A percentile compares a stretch with the other conserved stretches of the same genome.
These are phyloP conservation scores for Stephania japonica DNA, from an alignment of 164 flowering plant genomes.

Conservation along the genomic window DNA sequence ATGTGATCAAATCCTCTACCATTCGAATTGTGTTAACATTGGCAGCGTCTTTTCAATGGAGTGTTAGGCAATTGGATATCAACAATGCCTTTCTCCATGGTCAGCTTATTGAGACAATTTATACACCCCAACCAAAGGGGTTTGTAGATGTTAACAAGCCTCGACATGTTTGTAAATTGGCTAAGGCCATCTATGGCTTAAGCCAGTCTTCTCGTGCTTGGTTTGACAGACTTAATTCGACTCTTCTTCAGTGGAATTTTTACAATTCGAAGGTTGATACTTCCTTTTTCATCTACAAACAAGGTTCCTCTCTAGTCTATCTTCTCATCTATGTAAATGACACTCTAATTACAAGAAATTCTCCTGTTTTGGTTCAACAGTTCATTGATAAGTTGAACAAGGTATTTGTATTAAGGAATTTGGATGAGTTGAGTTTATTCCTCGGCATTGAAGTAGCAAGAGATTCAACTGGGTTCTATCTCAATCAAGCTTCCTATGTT, in stretches of 20 bases:
- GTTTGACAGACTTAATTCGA: background rate
- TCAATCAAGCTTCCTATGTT: background rate
- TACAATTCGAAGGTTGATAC: background rate
- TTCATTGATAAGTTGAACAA: background rate
- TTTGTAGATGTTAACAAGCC: background rate
- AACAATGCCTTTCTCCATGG: constrained; percentile 4
- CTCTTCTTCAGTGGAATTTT: background rate
- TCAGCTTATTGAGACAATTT: background rate
- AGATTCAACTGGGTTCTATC: background rate
- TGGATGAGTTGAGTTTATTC: background rate
- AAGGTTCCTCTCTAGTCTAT: background rate
- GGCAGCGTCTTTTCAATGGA: background rate
- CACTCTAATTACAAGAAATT: background rate
- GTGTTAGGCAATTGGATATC: too few relatives aligned
- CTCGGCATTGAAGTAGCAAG: too few relatives aligned
- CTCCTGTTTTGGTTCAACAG: background rate
- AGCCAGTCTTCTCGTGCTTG: background rate
- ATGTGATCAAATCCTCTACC: too few relatives aligned
- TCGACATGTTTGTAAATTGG: background rate
- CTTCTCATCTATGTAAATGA: background rate
- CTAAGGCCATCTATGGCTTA: background rate
- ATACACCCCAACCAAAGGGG: background rate
- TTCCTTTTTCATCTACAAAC: background rate
- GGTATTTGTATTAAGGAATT: background rate
- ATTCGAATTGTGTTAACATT: background rate